Evolutionary conservation across 1,284 basidiomycete species (phyloP).

Genomic region (Omphalotus olearius): DNA sequence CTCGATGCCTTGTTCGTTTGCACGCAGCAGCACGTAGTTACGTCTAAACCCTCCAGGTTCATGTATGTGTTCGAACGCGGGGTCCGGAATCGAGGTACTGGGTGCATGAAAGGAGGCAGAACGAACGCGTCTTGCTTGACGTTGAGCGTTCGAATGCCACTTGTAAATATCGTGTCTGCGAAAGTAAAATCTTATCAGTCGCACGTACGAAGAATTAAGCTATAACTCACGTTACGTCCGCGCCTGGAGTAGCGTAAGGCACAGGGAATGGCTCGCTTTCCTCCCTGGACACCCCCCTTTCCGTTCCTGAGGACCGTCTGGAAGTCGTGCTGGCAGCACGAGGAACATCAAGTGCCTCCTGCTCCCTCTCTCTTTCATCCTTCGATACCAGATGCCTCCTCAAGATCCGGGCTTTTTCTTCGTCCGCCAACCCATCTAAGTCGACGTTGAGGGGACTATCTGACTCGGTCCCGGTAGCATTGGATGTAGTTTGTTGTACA

Average conservation of each 20-base stretch:
- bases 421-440: constrained; percentile 62
- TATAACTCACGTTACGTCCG: constrained; percentile 81
- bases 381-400: constrained; percentile 77
- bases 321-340: background rate
- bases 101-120: constrained; percentile 73
- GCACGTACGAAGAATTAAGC: constrained; percentile 1
- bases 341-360: constrained; percentile 8
- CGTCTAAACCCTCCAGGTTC: constrained; percentile 92
- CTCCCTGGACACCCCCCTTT: constrained; percentile 32
- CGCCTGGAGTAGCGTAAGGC: constrained; percentile 79
- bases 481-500: too few relatives aligned
- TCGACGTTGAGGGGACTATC: constrained; percentile 30
- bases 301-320: constrained; percentile 24
- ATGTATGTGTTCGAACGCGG: constrained; percentile 86
- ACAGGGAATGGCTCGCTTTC: constrained; percentile 76
- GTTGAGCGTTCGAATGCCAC: constrained; percentile 75
- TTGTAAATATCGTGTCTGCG: constrained; percentile 89
- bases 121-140: constrained; percentile 52
- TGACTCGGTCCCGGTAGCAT: constrained; percentile 18
- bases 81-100: constrained; percentile 44
- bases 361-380: constrained; percentile 51
- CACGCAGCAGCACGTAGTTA: constrained; percentile 76
- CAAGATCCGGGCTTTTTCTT: constrained; percentile 81
- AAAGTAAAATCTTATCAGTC: constrained; percentile 6
- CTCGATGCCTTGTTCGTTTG: constrained; percentile 61